Evolutionary conservation across 345 rosid species (phyloP).

Genomic region (Salix dunnii): DNA sequence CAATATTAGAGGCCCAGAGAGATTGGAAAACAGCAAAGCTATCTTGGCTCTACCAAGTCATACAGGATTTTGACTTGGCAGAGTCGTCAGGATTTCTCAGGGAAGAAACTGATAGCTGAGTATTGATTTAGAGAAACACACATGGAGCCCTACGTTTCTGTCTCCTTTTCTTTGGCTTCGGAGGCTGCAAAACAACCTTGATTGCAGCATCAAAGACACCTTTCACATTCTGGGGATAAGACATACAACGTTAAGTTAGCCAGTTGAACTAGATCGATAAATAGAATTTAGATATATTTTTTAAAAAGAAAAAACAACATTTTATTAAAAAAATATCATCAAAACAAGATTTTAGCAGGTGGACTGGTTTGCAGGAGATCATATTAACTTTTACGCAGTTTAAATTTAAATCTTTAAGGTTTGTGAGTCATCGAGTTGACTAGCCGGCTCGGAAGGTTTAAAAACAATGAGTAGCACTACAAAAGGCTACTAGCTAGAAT

Average conservation of each 20-base stretch:
- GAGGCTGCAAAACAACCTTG: conserved; percentile 55
- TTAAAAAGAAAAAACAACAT: too few species aligned
- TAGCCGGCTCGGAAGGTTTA: too few species aligned
- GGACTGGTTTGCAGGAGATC: too few species aligned
- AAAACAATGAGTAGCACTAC: neutral
- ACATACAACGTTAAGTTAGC: neutral
- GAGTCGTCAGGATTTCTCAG: neutral
- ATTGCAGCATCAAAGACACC: conserved; percentile 51
- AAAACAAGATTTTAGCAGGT: too few species aligned
- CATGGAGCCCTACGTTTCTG: conserved; percentile 29
- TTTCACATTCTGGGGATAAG: conserved; percentile 40
- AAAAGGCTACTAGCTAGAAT: neutral
- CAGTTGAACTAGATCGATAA: too few species aligned
- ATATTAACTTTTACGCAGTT: too few species aligned
- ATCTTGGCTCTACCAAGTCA: neutral
- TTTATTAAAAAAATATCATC: too few species aligned
- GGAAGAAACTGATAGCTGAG: neutral
- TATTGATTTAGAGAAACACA: conserved; percentile 29
- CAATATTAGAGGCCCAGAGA: neutral
- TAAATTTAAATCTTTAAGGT: too few species aligned
- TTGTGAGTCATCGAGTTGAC: too few species aligned
- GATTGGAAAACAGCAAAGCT: neutral
- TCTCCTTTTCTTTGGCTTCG: conserved; percentile 41
- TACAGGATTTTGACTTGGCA: neutral
- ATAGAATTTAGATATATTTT: too few species aligned